These are phyloP conservation scores for Mychonastes homosphaera DNA, from an alignment of 139 green algal genomes.

Conservation along the genomic window DNA sequence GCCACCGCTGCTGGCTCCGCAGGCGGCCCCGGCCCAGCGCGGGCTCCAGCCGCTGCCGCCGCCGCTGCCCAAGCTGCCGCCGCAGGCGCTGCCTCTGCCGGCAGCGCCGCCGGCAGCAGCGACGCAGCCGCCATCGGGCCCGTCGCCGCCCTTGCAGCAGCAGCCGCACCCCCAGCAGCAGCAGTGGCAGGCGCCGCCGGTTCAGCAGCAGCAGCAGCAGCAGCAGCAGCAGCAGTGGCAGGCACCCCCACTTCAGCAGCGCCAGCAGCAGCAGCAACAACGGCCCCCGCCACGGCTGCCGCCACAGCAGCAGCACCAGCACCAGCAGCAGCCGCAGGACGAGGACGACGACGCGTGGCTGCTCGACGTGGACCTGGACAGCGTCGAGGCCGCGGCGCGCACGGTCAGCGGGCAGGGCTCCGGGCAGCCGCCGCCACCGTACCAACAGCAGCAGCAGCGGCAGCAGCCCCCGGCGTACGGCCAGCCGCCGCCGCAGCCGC, in stretches of 20 bases:
- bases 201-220: neutral
- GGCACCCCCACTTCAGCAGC: neutral
- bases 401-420: neutral
- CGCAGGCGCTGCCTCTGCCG: too few species aligned
- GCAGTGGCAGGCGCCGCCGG: neutral
- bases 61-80: too few species aligned
- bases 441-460: neutral
- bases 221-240: conserved; percentile 1
- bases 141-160: too few species aligned
- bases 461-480: neutral
- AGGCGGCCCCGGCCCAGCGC: too few species aligned
- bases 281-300: neutral
- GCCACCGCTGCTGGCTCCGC: too few species aligned
- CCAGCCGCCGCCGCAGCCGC: neutral
- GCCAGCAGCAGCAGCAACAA: neutral
- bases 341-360: too few species aligned
- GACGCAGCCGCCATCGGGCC: too few species aligned
- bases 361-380: neutral
- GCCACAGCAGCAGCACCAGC: neutral
- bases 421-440: neutral
- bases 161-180: too few species aligned
- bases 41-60: too few species aligned
- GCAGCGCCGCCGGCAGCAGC: too few species aligned
- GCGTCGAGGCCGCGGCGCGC: neutral
- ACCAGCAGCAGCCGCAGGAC: conserved; percentile 4